Percentiles rank a stretch among this genome's conserved stretches.
Evolutionary conservation across 1,284 basidiomycete species (phyloP).

Genomic region (Trichosporon sp.): DNA sequence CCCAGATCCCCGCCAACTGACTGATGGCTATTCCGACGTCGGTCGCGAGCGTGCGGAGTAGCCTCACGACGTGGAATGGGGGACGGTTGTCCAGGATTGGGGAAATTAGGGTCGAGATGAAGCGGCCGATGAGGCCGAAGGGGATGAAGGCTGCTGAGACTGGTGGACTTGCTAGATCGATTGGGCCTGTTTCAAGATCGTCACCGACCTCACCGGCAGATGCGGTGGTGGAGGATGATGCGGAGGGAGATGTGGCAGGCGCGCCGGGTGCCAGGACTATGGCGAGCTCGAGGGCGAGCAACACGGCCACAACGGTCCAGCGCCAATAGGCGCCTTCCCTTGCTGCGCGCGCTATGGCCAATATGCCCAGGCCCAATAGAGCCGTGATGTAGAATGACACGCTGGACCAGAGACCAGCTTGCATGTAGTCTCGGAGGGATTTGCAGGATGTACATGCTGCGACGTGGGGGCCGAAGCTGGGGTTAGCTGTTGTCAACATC

Average conservation of each 20-base stretch:
- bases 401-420: neutral
- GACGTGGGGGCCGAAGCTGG: slow-evolving; percentile 13
- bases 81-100: slow-evolving; percentile 9
- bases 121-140: slow-evolving; percentile 5
- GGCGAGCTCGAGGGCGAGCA: slow-evolving; percentile 52
- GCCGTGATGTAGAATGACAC: slow-evolving; percentile 10
- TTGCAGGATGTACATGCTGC: slow-evolving; percentile 2
- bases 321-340: slow-evolving; percentile 68
- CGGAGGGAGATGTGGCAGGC: neutral
- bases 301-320: slow-evolving; percentile 58
- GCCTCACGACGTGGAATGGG: slow-evolving; percentile 29
- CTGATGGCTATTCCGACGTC: slow-evolving; percentile 30
- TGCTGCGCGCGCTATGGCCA: slow-evolving; percentile 53
- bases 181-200: neutral
- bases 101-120: slow-evolving; percentile 7
- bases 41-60: slow-evolving; percentile 31
- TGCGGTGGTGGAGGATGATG: too few relatives aligned
- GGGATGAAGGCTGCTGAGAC: slow-evolving; percentile 4
- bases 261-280: slow-evolving; percentile 31
- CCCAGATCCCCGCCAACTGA: slow-evolving; percentile 38
- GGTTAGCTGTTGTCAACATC: neutral
- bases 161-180: neutral
- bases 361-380: slow-evolving; percentile 1
- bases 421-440: slow-evolving; percentile 10
- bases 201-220: too few relatives aligned